Evolutionary conservation across 371 early-diverging fungal genomes (phyloP), one percentile per base, ranked within the genome.

Genomic region (Catenaria anguillulae): DNA sequence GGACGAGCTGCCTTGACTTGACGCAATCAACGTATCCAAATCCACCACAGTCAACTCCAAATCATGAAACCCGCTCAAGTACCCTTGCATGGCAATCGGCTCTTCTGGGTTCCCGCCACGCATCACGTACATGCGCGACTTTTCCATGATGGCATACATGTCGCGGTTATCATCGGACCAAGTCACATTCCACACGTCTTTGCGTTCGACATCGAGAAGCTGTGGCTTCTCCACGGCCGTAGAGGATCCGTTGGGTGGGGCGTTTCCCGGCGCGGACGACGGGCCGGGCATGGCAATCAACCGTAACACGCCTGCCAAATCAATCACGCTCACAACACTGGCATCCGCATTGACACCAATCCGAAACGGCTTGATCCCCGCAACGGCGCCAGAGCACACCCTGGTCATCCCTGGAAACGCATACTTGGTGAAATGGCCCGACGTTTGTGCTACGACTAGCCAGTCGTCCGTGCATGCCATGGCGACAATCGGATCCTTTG

Each of bases 151-250:
- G 2, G 77, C 77, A 42, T 79, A 71, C 26, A 71, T 62, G 52
- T 80, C 78, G 8, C 76, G 73, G 65, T 76, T 66, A 58, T 78
- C 81, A n/a, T 65, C 63, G 0, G 80, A 74, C 80, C 81, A 80
- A 50, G 65, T 55, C 23, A 80, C 50, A 59, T 73, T 74, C 76
- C 76, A 78, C 4, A 80, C 81, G 65, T 80, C 81, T 55, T 77
- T 77, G 29, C 77, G 64, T 63, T 77, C 77, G 61, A 80, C 69
- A 8, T 73, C 73, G 26, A 77, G 61, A 35, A 79, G 48, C 56
- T 33, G 19, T 13, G 13, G 26, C 2, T 68, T 60, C 8, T 48
- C 58, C 23, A 40, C 10, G 10, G 40, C 10, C 17, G 40, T 5
- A 40, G 40, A 17, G 40, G 40, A 40, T 5, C n/a, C n/a, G n/a